Base-by-base conservation (phyloP, 805 yeast genomes). In the Wickerhamomyces xylosicus region DNA sequence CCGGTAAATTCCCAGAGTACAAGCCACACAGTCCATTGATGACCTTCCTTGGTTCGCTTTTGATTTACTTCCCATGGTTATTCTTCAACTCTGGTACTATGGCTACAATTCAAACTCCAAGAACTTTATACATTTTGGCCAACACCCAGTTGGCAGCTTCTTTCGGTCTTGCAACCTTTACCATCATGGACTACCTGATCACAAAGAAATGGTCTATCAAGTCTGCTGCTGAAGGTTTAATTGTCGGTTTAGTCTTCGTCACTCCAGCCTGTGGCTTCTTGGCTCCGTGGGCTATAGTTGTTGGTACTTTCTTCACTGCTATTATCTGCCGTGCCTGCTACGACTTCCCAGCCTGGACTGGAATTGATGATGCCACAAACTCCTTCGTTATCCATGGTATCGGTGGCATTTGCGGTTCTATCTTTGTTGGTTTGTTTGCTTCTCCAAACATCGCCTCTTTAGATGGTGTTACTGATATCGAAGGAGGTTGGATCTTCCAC, bases 231-330 rank as follows among this genome's bases (percentile, higher is more conserved):
- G 89, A 96, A 10, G 98, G 98, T 36, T 73, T 86, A 42, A 89
- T 90, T 57, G 85, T 95, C 17, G 98, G 97, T 2, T 71, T 90
- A 31, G 97, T 90, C n/a, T 97, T 97, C 4, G 96, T 96, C 2
- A 90, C 98, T 1, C 97, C 98, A 17, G 76, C 95, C 16, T 81
- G 94, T 32, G 97, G 97, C 15, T 71, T 77, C 54, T 82, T 90
- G 42, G 92, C 96, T 3, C 68, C 89, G 37, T 92, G 95, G 87
- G 96, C 89, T 1, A 79, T 95, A 7, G 81, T 85, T 6, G 70
- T 86, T 19, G 77, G 87, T 45, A 95, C 97, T 2, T 66, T 85
- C 20, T 69, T 75, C 8, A 68, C 96, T 1, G 95, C 95, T 16
- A 57, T 79, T 13, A 74, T 79, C 22, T 90, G 97, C 70, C 89